A percentile compares a stretch with the other conserved stretches of the same genome.
Conservation (phyloP, 1,139 yeast species). For the Neolecta irregularis region DNA sequence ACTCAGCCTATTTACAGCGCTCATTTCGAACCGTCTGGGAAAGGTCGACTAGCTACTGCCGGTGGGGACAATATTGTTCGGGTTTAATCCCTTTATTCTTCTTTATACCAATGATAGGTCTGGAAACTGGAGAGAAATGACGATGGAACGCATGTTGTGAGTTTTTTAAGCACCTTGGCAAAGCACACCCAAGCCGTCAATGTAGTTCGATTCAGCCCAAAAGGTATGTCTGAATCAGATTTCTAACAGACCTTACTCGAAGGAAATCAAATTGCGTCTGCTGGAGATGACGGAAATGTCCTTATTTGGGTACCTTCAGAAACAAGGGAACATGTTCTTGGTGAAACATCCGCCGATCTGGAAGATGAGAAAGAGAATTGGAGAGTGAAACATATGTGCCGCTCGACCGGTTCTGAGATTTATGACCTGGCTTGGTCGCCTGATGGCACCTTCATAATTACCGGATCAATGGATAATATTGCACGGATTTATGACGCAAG, state of each 20-base stretch:
- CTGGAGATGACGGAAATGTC: slow-evolving; percentile 88
- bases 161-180: slow-evolving; percentile 57
- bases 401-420: slow-evolving; percentile 53
- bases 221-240: slow-evolving; percentile 26
- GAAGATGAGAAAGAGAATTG: slow-evolving; percentile 56
- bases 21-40: slow-evolving; percentile 47
- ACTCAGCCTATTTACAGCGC: slow-evolving; percentile 72
- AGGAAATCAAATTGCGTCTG: slow-evolving; percentile 55
- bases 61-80: slow-evolving; percentile 91
- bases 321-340: slow-evolving; percentile 17
- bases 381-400: slow-evolving; percentile 40
- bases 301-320: slow-evolving; percentile 60
- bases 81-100: slow-evolving; percentile 31
- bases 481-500: slow-evolving; percentile 50
- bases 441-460: slow-evolving; percentile 51
- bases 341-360: slow-evolving; percentile 27
- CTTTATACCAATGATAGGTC: slow-evolving; percentile 8
- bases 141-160: slow-evolving; percentile 28
- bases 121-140: slow-evolving; percentile 23
- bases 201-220: slow-evolving; percentile 63
- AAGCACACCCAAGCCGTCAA: slow-evolving; percentile 94
- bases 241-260: not conserved
- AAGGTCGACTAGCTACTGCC: slow-evolving; percentile 49
- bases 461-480: slow-evolving; percentile 84
- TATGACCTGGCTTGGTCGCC: slow-evolving; percentile 92